Base-by-base conservation (phyloP, 2,329 filamentous ascomycete genomes). In the Davidsoniella eucalypti region DNA sequence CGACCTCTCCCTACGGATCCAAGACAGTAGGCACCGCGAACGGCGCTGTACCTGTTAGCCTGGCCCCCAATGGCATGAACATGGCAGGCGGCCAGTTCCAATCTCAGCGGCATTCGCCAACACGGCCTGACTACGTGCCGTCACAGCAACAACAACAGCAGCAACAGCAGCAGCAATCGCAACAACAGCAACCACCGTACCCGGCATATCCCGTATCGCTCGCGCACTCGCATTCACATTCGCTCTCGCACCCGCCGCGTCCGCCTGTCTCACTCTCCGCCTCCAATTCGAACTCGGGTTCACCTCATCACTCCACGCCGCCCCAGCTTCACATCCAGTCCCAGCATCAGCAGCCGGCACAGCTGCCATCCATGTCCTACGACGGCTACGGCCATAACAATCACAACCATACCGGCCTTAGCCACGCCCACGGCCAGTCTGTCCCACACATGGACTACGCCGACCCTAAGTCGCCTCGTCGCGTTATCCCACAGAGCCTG, bases 21-120 rank as follows among this genome's bases (percentile, higher is more conserved):
- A 67, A 84, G 70, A 63, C 76, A 70, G 72, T 75, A 55, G 60
- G 65, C 61, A 68, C 82, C 69, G 69, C 71, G 63, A 50, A 47
- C 44, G 51, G 80, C 88, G 61, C 79, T 87, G 61, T 96, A 95
- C 67, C 95, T 90, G 44, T 90, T 88, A 56, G 94, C 94, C 87
- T 90, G 94, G 64, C 76, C 78, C 17, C 70, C 93, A 55, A 86
- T 87, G 54, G 84, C 87, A 40, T 78, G 82, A 38, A 82, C 84
- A 51, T 80, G 86, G 29, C 93, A 92, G 67, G 75, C 77, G 44
- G 62, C 72, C 68, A 67, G 83, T 70, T 63, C 76, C 70, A 51
- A 14, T 44, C 45, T 21, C 70, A 75, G 57, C 78, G 85, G 54
- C 84, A 88, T 62, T 95, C 88, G 55, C 90, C 90, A 39, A 84